phyloP scores from a whole-genome alignment of 1,284 basidiomycete species.

The Tylopilus orsonianus region DNA sequence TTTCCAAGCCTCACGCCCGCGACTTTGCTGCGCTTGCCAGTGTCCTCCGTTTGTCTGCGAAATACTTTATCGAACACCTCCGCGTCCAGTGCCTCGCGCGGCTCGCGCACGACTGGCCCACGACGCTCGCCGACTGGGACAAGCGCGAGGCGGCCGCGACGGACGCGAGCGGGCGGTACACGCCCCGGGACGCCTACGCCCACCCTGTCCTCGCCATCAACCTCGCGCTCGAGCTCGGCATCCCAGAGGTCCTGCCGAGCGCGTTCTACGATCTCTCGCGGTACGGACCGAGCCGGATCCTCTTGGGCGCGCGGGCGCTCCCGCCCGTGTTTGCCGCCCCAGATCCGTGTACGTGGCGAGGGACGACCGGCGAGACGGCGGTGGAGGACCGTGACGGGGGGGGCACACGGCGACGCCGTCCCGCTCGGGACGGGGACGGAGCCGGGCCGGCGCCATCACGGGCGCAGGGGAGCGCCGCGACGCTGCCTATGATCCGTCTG shows the following conservation, averaged over 20 bases:
- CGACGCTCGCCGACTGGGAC: conserved; percentile 64
- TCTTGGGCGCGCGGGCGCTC: conserved; percentile 42
- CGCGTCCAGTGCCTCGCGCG: conserved; percentile 55
- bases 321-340: conserved; percentile 31
- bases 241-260: conserved; percentile 56
- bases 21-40: conserved; percentile 59
- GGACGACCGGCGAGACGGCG: neutral
- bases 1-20: conserved; percentile 42
- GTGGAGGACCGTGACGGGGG: too few relatives aligned
- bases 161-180: conserved; percentile 45
- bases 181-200: conserved; percentile 45
- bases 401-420: too few relatives aligned
- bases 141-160: conserved; percentile 54
- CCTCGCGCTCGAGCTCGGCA: conserved; percentile 60
- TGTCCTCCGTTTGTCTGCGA: conserved; percentile 64
- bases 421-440: too few relatives aligned
- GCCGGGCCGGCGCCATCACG: neutral
- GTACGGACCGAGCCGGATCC: conserved; percentile 67
- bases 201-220: conserved; percentile 66
- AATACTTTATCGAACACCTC: conserved; percentile 65
- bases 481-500: conserved; percentile 33
- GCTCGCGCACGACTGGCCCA: conserved; percentile 61
- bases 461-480: neutral
- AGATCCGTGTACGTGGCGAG: conserved; percentile 18
- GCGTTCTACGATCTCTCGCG: conserved; percentile 73